Evolutionary conservation across 2,329 filamentous ascomycete genomes (phyloP), one percentile per base, ranked within the genome.

Genomic region (Berkeleyomyces rouxiae): DNA sequence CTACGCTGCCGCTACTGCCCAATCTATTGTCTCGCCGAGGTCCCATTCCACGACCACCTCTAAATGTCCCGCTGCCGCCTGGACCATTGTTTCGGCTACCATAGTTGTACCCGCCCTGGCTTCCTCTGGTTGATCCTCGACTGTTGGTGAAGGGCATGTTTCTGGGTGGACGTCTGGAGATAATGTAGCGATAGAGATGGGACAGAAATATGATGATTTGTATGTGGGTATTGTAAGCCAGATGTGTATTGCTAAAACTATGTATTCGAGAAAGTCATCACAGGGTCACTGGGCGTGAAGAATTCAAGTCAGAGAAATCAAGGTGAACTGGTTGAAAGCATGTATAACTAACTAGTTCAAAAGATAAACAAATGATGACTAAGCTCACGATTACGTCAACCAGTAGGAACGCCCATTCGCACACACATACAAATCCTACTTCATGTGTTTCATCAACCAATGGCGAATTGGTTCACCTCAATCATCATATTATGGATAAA

Each of bases 11-110:
- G 40, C 60, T 61, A 49, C 60, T 61, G 9, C 40, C 49, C 9
- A 61, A 40, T 39, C 60, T 39, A 9, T n/a, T 49, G 42, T 61
- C 60, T 13, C 49, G 47, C 60, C 60, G 57, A n/a, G 60, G 57
- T 39, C 39, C 23, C 1, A 49, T 13, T n/a, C 16, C 44, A 43
- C 13, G 60, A 11, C 47, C 42, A 23, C 47, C 39, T 3, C 60
- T 33, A 13, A 37, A 55, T 13, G 49, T 55, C n/a, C 40, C 36
- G 7, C 39, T 55, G n/a, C 46, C 6, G 51, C 37, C 11, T 53
- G 39, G 16, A 40, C 13, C 46, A 49, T 40, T 39, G 44, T 9
- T 53, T 40, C 44, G 37, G 11, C 13, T 5, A 49, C 16, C 58
- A 36, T 23, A 23, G 23, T 23, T 23, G 23, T 23, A 23, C 23